phyloP scores from a whole-genome alignment of 2,329 filamentous ascomycete species.

The Botryosphaeria agaves region DNA sequence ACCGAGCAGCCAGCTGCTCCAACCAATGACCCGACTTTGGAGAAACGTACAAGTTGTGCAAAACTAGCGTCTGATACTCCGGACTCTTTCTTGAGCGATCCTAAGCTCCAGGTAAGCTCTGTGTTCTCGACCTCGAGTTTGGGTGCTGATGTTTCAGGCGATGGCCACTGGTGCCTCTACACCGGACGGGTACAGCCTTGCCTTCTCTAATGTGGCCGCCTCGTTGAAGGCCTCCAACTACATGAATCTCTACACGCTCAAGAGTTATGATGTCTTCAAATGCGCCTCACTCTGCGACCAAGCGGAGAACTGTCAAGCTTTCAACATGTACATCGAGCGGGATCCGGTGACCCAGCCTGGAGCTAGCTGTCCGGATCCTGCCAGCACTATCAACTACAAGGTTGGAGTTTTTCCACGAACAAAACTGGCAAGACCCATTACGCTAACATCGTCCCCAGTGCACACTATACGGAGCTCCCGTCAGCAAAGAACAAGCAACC shows the following conservation, averaged over 20 bases:
- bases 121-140: constrained; percentile 9
- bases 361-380: constrained; percentile 15
- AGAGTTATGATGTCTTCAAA: constrained; percentile 11
- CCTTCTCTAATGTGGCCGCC: constrained; percentile 15
- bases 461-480: constrained; percentile 15
- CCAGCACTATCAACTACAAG: constrained; percentile 12
- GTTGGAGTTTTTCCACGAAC: no score
- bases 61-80: neutral
- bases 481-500: constrained; percentile 12
- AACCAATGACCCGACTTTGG: constrained; percentile 4
- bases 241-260: constrained; percentile 12
- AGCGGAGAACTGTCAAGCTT: constrained; percentile 11
- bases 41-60: neutral
- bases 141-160: constrained; percentile 13
- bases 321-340: constrained; percentile 20
- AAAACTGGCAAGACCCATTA: no score
- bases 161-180: constrained; percentile 9
- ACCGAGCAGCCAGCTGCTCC: constrained; percentile 7
- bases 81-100: neutral
- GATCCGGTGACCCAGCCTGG: constrained; percentile 15
- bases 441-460: constrained; percentile 10
- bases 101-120: neutral
- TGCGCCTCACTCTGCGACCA: constrained; percentile 14
- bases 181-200: constrained; percentile 16
- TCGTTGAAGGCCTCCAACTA: constrained; percentile 11